Evolutionary conservation across 78 protist genomes (phyloP).

Genomic region (Paratrimastix pyriformis): DNA sequence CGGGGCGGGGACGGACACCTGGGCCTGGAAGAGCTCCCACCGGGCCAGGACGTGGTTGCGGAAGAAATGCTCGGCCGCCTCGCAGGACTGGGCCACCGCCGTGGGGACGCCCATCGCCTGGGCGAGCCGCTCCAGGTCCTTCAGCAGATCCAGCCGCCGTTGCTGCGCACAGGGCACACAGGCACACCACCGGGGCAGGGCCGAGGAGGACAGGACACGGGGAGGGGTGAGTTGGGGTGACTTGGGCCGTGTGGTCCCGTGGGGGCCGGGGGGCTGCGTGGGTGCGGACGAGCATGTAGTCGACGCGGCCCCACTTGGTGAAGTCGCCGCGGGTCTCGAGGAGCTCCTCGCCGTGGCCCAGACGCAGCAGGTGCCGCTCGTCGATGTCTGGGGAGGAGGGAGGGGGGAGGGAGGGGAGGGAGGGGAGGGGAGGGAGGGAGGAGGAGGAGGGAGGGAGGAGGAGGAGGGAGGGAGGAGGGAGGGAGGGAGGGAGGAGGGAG

Average conservation of each 20-base stretch:
- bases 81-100: constrained; percentile 73
- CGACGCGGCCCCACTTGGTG: constrained; percentile 75
- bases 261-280: too few species aligned
- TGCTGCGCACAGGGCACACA: background rate
- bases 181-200: background rate
- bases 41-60: constrained; percentile 22
- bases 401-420: background rate
- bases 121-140: constrained; percentile 54
- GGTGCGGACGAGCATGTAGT: constrained; percentile 60
- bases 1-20: too few species aligned
- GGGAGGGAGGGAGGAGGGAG: background rate
- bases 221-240: too few species aligned
- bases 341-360: constrained; percentile 83
- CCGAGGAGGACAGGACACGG: too few species aligned
- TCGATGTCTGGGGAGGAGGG: constrained; percentile 44
- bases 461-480: background rate
- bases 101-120: constrained; percentile 26
- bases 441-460: background rate
- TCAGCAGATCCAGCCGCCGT: constrained; percentile 52
- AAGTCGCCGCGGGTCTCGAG: constrained; percentile 68
- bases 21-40: constrained; percentile 1
- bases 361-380: constrained; percentile 80
- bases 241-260: too few species aligned
- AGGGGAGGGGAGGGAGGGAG: background rate
- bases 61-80: constrained; percentile 74